phyloP scores from a whole-genome alignment of 371 early-diverging fungal genomes.

The Mortierella sp. region DNA sequence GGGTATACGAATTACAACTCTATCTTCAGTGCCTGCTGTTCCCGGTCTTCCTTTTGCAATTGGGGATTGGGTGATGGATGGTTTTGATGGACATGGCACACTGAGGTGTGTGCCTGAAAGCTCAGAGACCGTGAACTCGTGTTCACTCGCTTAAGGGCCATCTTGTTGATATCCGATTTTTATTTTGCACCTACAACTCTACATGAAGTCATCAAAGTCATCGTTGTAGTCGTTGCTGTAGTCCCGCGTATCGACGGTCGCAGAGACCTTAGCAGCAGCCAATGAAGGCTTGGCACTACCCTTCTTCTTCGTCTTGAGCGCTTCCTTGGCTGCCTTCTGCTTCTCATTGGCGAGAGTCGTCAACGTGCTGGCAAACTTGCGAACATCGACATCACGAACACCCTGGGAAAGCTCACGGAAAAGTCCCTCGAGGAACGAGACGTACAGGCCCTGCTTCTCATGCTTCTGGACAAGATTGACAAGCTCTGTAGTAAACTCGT shows the following conservation, averaged over 20 bases:
- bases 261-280: constrained; percentile 59
- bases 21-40: too few relatives aligned
- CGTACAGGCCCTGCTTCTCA: constrained; percentile 64
- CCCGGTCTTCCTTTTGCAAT: too few relatives aligned
- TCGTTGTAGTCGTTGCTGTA: constrained; percentile 58
- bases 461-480: constrained; percentile 76
- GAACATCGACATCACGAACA: constrained; percentile 84
- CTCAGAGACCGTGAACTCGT: too few relatives aligned
- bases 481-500: constrained; percentile 76
- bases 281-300: constrained; percentile 67
- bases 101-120: too few relatives aligned
- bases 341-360: constrained; percentile 92
- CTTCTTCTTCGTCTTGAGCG: constrained; percentile 74
- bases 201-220: constrained; percentile 88
- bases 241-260: constrained; percentile 56
- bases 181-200: constrained; percentile 33
- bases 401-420: constrained; percentile 83
- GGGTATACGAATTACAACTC: too few relatives aligned
- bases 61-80: too few relatives aligned
- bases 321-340: constrained; percentile 81
- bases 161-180: background rate
- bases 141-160: background rate
- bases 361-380: constrained; percentile 80
- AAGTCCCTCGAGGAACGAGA: constrained; percentile 81
- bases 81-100: too few relatives aligned